Evolutionary conservation across 257 asterid genomes (phyloP).

Genomic region (Leptodermis oblonga): DNA sequence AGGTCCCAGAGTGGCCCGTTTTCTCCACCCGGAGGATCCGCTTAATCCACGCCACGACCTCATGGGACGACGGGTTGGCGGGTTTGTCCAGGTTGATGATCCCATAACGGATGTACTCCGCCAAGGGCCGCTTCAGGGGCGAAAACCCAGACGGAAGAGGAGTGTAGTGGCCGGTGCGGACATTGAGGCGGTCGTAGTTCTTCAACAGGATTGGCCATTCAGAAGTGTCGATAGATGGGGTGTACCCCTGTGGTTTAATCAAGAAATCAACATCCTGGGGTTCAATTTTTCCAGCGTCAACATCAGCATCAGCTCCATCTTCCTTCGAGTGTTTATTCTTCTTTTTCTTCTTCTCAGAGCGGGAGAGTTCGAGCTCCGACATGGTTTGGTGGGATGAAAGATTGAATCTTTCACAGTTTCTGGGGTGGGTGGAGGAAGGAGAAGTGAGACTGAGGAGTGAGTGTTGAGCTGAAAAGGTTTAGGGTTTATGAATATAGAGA

Average conservation of each 20-base stretch:
- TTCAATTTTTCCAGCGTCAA: constrained; percentile 13
- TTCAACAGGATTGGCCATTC: constrained; percentile 90
- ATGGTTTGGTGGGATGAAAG: constrained; percentile 32
- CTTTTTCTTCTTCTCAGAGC: constrained; percentile 75
- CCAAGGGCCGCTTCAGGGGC: constrained; percentile 74
- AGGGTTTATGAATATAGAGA: constrained; percentile 4
- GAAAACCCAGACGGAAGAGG: constrained; percentile 85
- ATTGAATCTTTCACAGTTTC: not conserved
- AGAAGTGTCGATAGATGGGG: constrained; percentile 80
- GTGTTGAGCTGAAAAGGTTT: not conserved
- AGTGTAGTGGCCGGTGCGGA: constrained; percentile 94
- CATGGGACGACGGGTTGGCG: constrained; percentile 89
- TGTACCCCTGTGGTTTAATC: constrained; percentile 78
- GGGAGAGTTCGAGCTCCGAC: constrained; percentile 62
- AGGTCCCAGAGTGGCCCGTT: constrained; percentile 93
- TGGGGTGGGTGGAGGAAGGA: not conserved
- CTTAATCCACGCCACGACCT: constrained; percentile 94
- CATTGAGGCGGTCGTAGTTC: constrained; percentile 74
- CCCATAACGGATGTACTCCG: constrained; percentile 80
- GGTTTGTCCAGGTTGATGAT: constrained; percentile 81
- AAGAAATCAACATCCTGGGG: constrained; percentile 37
- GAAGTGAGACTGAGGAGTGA: not conserved
- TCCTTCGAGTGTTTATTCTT: constrained; percentile 32
- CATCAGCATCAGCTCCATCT: constrained; percentile 18
- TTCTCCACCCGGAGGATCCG: constrained; percentile 81